Base-by-base conservation (phyloP, 495 filamentous ascomycete genomes). In the Pyrenopolyporus hunteri region DNA sequence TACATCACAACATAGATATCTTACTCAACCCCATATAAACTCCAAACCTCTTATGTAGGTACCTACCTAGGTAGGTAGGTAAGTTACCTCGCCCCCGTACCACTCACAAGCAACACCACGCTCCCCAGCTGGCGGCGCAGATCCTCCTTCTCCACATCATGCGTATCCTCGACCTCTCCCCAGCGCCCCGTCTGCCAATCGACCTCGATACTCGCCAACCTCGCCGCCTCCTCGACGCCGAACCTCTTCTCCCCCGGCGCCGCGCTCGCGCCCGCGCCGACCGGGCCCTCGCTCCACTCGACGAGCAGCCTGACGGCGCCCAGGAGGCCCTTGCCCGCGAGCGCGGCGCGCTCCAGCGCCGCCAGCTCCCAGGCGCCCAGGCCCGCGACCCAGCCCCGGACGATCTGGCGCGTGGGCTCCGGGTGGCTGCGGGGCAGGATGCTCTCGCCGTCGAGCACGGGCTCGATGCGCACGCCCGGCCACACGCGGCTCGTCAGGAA, bases 141-240 rank as follows among this genome's bases (percentile, higher is more conserved):
- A 76, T 98, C 94, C 76, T 96, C 94, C 73, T 86, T 91, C 67
- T 96, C 87, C 2, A 98, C 94, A 84, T 98, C 94, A 75, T 98
- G 95, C 33, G 92, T 96, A 76, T 98, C 94, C 74, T 98, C 95
- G 2, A 98, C 94, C 78, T 95, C 92, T 1, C 94, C 94, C 92
- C 94, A 98, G 76, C 86, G 82, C 11, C 84, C 77, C 4, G 89
- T 96, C 82, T 98, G 94, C 88, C 90, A 97, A 60, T 82, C 80
- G 13, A 97, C 91, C 79, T 98, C 94, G 16, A 94, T 63, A 60
- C 84, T 95, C 3, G 87, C 86, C 19, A 91, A 85, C 72, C 84
- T 77, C 2, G 90, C 86, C 11, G 92, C 93, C 69, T 96, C 82
- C 49, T 87, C 84, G 1, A 87, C 79, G 0, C 86, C 87, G 68